phyloP scores from a whole-genome alignment of 2,329 filamentous ascomycete species.

The Aureobasidium sp. region DNA sequence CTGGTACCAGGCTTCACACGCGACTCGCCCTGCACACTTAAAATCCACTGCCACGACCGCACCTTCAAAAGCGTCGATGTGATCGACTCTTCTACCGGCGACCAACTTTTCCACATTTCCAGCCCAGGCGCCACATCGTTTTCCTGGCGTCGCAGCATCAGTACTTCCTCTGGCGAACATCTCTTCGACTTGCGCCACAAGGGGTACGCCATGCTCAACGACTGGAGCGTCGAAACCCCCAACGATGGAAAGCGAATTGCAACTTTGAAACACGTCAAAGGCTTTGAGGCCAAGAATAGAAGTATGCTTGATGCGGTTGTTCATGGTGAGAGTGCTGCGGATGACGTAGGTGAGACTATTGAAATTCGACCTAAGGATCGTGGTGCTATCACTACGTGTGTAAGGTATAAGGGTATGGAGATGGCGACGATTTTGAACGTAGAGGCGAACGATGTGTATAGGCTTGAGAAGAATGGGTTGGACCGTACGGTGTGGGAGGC shows the following conservation, averaged over 20 bases:
- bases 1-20: background rate
- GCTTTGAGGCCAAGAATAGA: background rate
- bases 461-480: background rate
- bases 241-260: background rate
- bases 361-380: background rate
- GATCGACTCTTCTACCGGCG: background rate
- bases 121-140: background rate
- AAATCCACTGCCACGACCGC: conserved; percentile 2
- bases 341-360: background rate
- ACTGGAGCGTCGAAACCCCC: background rate
- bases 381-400: background rate
- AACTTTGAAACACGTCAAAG: background rate
- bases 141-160: background rate
- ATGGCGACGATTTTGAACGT: background rate
- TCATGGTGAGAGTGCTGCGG: background rate
- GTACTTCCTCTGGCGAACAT: background rate
- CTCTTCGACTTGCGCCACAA: conserved; percentile 2
- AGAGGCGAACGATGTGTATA: background rate
- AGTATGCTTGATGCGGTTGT: background rate
- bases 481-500: conserved; percentile 6
- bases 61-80: background rate
- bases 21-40: background rate
- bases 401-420: background rate
- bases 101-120: background rate
- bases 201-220: conserved; percentile 2